Percentiles rank a stretch among this genome's conserved stretches.
Evolutionary conservation across 2,329 filamentous ascomycete genomes (phyloP).

Genomic region (Emmonsiellopsis sp.): DNA sequence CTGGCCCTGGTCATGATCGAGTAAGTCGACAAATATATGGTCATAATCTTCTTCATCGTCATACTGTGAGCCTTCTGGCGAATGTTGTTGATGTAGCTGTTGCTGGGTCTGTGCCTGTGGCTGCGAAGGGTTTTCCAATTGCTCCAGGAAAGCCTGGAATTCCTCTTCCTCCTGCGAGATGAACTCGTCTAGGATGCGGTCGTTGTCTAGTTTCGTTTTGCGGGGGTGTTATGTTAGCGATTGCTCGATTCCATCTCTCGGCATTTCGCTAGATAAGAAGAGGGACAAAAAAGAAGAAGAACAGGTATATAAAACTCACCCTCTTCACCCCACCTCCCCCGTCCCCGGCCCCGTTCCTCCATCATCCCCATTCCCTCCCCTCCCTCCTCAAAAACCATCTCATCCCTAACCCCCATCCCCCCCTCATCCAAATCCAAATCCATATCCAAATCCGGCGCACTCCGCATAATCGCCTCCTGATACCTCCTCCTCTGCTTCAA

Average conservation of each 20-base stretch:
- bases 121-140: slow-evolving; percentile 17
- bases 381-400: slow-evolving; percentile 14
- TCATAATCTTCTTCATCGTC: slow-evolving; percentile 54
- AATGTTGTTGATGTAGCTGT: neutral
- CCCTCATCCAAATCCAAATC: slow-evolving; percentile 8
- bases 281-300: neutral
- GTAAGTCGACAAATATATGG: slow-evolving; percentile 55
- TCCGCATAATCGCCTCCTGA: slow-evolving; percentile 28
- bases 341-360: slow-evolving; percentile 3
- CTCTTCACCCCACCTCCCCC: slow-evolving; percentile 1
- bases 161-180: slow-evolving; percentile 13
- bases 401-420: slow-evolving; percentile 16
- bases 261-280: neutral
- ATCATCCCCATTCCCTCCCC: slow-evolving; percentile 7
- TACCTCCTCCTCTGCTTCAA: slow-evolving; percentile 28
- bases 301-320: neutral
- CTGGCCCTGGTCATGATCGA: slow-evolving; percentile 36
- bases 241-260: neutral
- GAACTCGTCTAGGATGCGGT: slow-evolving; percentile 25
- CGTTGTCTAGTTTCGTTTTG: slow-evolving; percentile 10
- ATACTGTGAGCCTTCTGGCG: slow-evolving; percentile 14
- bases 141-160: slow-evolving; percentile 13
- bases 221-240: neutral
- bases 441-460: slow-evolving; percentile 17
- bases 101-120: neutral